Evolutionary conservation across 768 basidiomycete genomes (phyloP), one percentile per base, ranked within the genome.

Genomic region (Boletellus emodensis): DNA sequence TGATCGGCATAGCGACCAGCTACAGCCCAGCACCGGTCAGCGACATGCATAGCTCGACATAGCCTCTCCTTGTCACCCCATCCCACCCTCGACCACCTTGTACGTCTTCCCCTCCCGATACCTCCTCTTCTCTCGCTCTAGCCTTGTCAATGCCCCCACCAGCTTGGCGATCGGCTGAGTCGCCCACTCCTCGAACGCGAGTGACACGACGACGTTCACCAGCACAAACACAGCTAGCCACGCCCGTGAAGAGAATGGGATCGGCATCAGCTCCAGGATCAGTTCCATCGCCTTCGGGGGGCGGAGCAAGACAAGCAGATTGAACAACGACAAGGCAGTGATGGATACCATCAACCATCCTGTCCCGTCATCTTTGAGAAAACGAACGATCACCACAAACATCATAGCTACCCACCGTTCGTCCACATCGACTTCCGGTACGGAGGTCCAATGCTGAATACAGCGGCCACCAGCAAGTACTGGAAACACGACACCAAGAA

Each of bases 401-500:
- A 33, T 13, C 35, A 33, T 13, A 20, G 6, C 17, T 39, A 64
- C 83, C 49, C 63, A 94, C 94, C 82, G 63, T 99, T 99, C 14
- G 94, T 90, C 82, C 88, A 93, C 79, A 98, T 90, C 22, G 93
- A 80, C 68, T 90, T 88, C 44, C 96, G 82, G 68, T 95, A 99
- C 4, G 96, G 96, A 3, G 94, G 94, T 0, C 96, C 96, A 57
- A 98, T 96, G 65, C 91, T 95, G 72, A 98, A 99, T 1, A 98
- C 93, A 0, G 87, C 95, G 12, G 95, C 96, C 8, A 96, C 90
- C 43, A 98, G 75, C 61, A 98, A 91, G 68, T 99, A 99, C 71
- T 99, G 96, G 83, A 98, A 98, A 54, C 93, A 96, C 10, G 96
- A 97, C 39, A 97, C 75, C 56, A 97, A 70, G 73, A 99, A 99